phyloP scores from a whole-genome alignment of 78 protist genomes.

The Dictyostelium discoideum region DNA sequence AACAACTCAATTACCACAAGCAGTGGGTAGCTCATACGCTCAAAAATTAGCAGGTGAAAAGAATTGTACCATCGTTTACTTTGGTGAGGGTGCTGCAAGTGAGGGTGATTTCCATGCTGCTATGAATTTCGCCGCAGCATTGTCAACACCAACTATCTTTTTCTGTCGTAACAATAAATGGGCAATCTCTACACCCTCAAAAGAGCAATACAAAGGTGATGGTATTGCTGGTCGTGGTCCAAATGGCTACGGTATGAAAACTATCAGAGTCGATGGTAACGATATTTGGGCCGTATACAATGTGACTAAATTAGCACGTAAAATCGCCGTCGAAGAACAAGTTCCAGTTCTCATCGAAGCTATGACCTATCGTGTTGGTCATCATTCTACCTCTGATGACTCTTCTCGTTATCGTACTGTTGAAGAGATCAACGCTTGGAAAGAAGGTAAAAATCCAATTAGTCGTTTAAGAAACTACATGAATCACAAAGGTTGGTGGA shows the following conservation, averaged over 20 bases:
- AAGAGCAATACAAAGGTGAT: constrained; percentile 96
- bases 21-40: constrained; percentile 96
- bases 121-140: constrained; percentile 96
- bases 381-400: constrained; percentile 98
- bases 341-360: constrained; percentile 93
- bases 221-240: constrained; percentile 91
- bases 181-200: constrained; percentile 97
- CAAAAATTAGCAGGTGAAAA: constrained; percentile 82
- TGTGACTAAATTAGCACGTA: constrained; percentile 89
- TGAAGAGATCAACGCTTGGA: constrained; percentile 85
- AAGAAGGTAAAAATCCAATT: constrained; percentile 49
- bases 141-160: constrained; percentile 90
- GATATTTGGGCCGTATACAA: constrained; percentile 96
- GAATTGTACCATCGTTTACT: constrained; percentile 89
- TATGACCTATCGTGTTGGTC: constrained; percentile 89
- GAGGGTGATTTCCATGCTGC: constrained; percentile 99
- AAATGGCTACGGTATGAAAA: constrained; percentile 91
- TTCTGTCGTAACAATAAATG: constrained; percentile 98
- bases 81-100: constrained; percentile 99
- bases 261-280: constrained; percentile 97
- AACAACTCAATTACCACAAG: constrained; percentile 95
- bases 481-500: constrained; percentile 75
- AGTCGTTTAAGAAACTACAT: constrained; percentile 40
- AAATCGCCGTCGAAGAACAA: constrained; percentile 67
- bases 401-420: constrained; percentile 91